These are phyloP conservation scores for Agmasoma carcini DNA, from an alignment of 371 early-diverging fungal species.

Conservation along the genomic window DNA sequence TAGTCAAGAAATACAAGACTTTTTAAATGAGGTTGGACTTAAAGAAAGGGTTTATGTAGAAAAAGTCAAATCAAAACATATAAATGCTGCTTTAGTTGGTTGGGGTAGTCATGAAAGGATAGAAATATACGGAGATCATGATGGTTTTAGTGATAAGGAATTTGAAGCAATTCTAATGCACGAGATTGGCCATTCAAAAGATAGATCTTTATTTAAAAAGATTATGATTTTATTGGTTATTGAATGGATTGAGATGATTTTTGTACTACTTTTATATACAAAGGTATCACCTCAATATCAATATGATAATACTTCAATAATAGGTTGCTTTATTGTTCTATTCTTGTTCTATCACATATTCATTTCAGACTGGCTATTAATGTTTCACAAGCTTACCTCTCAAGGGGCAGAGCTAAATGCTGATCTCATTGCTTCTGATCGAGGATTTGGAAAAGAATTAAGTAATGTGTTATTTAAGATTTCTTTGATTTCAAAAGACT, in stretches of 20 bases:
- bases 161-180: conserved; percentile 51
- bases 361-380: conserved; percentile 39
- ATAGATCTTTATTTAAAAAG: conserved; percentile 51
- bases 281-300: conserved; percentile 27
- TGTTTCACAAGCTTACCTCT: conserved; percentile 47
- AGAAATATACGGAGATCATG: conserved; percentile 52
- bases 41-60: conserved; percentile 45
- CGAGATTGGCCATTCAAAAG: conserved; percentile 54
- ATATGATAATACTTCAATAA: conserved; percentile 25
- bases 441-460: conserved; percentile 39
- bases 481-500: conserved; percentile 25
- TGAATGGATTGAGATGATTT: conserved; percentile 35
- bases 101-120: conserved; percentile 40
- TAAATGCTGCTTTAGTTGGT: conserved; percentile 53
- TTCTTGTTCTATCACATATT: conserved; percentile 40
- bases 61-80: conserved; percentile 10
- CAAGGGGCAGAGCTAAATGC: conserved; percentile 52
- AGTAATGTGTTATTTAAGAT: conserved; percentile 48
- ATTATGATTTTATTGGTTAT: conserved; percentile 33
- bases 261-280: conserved; percentile 31
- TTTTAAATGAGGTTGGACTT: conserved; percentile 28
- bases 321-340: conserved; percentile 45
- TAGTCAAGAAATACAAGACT: conserved; percentile 35
- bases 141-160: conserved; percentile 31
- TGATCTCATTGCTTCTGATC: conserved; percentile 50